Base-by-base conservation (phyloP, 108 stramenopile genomes). In the Fistulifera solaris region DNA sequence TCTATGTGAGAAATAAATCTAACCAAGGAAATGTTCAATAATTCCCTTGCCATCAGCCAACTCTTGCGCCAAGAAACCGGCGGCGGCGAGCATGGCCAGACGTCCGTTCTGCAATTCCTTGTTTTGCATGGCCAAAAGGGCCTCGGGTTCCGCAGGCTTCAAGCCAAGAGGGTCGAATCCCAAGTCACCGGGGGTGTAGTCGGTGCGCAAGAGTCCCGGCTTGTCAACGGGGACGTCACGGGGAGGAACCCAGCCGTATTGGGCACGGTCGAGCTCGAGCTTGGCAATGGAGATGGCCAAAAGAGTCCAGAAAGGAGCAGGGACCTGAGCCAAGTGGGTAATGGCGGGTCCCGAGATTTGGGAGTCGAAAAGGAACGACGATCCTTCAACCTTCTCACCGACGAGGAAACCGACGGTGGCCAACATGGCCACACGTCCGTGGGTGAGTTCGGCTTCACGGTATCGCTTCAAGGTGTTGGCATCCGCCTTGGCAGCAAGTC, bases 91-190 rank as follows among this genome's bases (percentile, higher is more conserved):
- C 93, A 94, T 94, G 21, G 87, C 93, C 47, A 94, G 71, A 27
- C 93, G 81, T 63, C 93, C 89, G 78, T 93, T 75, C 70, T 94
- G 86, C 39, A 94, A 56, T 68, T 92, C 90, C 82, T 90, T 90
- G 44, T 84, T 90, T 22, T 77, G 76, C 80, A 94, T 80, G 46
- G 46, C 35, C 42, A 60, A 23, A 35, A 83, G 70, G 38, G 71
- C 87, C 38, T 69, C 74, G n/a, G 75, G 59, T 44, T 82, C 75
- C 44, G 63, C 47, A n/a, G 93, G 93, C 63, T 68, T 78, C 52
- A 90, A 64, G 48, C 81, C 81, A 48, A 89, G 81, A 12, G 91
- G 91, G 67, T 93, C 91, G 52, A 89, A 93, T 40, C 79, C 81
- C 55, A 93, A 58, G 62, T 93, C 78, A 48, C 86, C 86, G 0